Percentiles rank a stretch among this genome's conserved stretches.
These are phyloP conservation scores for Colletotrichum spinosum DNA, from an alignment of 2,329 filamentous ascomycete species.

Conservation along the genomic window DNA sequence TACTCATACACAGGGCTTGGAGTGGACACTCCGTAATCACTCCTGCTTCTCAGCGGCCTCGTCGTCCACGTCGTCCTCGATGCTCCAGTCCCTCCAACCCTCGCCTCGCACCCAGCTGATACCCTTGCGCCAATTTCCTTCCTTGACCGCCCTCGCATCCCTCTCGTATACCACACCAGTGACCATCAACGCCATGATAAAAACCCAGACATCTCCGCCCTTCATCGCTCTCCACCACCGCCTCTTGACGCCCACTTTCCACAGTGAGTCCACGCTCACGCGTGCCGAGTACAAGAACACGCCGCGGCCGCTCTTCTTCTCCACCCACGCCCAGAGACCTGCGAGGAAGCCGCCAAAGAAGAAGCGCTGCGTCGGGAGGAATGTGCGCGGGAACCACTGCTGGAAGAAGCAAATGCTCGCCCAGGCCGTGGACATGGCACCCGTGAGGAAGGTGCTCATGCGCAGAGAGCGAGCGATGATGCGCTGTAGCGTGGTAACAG, in stretches of 20 bases:
- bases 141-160: slow-evolving; percentile 75
- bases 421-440: slow-evolving; percentile 89
- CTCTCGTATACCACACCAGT: slow-evolving; percentile 83
- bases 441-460: slow-evolving; percentile 82
- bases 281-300: slow-evolving; percentile 85
- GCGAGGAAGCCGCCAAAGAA: slow-evolving; percentile 89
- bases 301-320: slow-evolving; percentile 71
- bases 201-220: slow-evolving; percentile 86
- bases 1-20: not conserved
- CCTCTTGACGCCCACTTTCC: slow-evolving; percentile 94
- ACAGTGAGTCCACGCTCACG: slow-evolving; percentile 83
- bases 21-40: not conserved
- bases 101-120: slow-evolving; percentile 81
- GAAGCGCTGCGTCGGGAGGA: slow-evolving; percentile 86
- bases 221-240: slow-evolving; percentile 87
- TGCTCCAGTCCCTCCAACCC: slow-evolving; percentile 76
- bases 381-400: slow-evolving; percentile 76
- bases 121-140: slow-evolving; percentile 75
- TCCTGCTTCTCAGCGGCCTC: slow-evolving; percentile 39
- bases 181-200: slow-evolving; percentile 82
- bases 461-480: slow-evolving; percentile 78
- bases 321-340: slow-evolving; percentile 86
- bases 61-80: slow-evolving; percentile 63
- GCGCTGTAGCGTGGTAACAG: slow-evolving; percentile 73
- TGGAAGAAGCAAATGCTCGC: slow-evolving; percentile 92